Conservation (phyloP, 768 basidiomycete genomes). For the Macrolepiota albuminosa region DNA sequence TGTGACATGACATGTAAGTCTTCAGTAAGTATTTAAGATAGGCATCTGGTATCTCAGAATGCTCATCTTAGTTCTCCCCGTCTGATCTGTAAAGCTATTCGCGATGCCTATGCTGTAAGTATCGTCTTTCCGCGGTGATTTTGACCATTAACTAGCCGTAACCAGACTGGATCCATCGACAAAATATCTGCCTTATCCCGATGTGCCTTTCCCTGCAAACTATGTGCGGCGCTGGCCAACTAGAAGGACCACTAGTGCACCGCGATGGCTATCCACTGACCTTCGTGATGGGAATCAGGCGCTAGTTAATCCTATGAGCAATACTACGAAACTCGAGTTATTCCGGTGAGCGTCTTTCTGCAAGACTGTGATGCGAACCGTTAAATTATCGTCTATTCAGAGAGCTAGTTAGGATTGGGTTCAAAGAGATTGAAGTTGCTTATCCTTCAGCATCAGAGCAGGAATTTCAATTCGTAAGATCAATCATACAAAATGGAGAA, state of each 20-base stretch:
- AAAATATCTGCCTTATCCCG: constrained; percentile 69
- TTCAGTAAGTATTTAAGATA: not conserved
- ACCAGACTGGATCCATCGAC: constrained; percentile 57
- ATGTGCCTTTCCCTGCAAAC: constrained; percentile 42
- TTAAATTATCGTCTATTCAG: constrained; percentile 51
- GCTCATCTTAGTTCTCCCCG: not conserved
- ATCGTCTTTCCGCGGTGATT: not conserved
- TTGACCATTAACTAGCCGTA: constrained; percentile 4
- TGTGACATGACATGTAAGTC: not conserved
- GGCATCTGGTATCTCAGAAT: not conserved
- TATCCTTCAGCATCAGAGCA: constrained; percentile 82
- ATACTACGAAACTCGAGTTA: constrained; percentile 51
- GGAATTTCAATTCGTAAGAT: constrained; percentile 73
- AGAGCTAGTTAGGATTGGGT: constrained; percentile 66
- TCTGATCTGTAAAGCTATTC: not conserved
- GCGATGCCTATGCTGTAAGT: constrained; percentile 47
- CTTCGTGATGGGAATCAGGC: constrained; percentile 83
- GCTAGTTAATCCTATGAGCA: constrained; percentile 80
- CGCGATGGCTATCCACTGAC: constrained; percentile 81
- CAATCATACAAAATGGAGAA: constrained; percentile 58
- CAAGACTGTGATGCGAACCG: constrained; percentile 14
- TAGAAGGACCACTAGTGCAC: constrained; percentile 52
- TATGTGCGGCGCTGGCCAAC: constrained; percentile 70
- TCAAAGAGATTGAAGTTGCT: constrained; percentile 85
- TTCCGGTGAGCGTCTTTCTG: constrained; percentile 29